Evolutionary conservation across 2,329 filamentous ascomycete genomes (phyloP).

Genomic region (Diaporthe helianthi): DNA sequence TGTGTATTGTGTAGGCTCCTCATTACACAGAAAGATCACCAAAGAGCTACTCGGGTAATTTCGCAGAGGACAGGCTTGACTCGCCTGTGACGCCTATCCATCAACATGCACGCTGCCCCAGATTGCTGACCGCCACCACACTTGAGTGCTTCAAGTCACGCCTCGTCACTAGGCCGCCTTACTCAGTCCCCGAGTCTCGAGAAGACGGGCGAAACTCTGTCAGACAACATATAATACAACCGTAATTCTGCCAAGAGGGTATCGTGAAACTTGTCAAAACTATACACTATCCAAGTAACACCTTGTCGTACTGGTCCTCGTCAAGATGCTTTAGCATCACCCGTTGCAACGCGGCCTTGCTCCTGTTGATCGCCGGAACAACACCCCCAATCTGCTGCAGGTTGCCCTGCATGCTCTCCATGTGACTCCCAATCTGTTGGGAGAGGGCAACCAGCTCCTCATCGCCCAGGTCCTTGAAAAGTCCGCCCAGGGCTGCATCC

Average conservation of each 20-base stretch:
- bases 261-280: conserved; percentile 29
- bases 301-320: conserved; percentile 53
- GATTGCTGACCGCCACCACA: conserved; percentile 14
- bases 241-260: conserved; percentile 1
- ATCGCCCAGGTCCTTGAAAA: conserved; percentile 48
- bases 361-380: conserved; percentile 55
- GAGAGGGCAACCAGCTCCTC: conserved; percentile 54
- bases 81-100: conserved; percentile 5
- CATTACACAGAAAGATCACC: conserved; percentile 7
- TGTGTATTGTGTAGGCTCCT: too few relatives aligned
- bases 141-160: not conserved
- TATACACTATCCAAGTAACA: conserved; percentile 50
- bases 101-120: not conserved
- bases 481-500: conserved; percentile 23
- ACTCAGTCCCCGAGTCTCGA: not conserved
- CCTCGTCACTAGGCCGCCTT: not conserved
- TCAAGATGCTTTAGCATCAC: conserved; percentile 56
- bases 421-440: conserved; percentile 59
- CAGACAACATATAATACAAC: conserved; percentile 14
- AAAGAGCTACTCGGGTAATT: conserved; percentile 2
- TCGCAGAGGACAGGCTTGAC: conserved; percentile 3
- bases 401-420: conserved; percentile 63
- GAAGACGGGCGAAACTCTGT: not conserved
- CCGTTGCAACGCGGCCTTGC: conserved; percentile 56
- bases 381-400: conserved; percentile 61